Base-by-base conservation (phyloP, 495 filamentous ascomycete genomes). In the Hypoxylon cercidicola region DNA sequence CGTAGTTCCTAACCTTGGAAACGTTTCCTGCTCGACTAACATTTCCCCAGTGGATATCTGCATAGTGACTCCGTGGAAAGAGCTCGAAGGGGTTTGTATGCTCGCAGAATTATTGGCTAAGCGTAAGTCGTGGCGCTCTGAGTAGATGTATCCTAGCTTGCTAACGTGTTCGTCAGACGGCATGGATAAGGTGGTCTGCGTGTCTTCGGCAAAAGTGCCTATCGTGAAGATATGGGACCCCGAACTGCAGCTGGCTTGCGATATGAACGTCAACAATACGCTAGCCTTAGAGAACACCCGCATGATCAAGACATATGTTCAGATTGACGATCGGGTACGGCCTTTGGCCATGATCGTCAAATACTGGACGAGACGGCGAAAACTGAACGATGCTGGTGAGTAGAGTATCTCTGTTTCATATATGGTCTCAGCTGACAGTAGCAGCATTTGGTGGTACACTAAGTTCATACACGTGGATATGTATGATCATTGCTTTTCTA, bases 161-260 rank as follows among this genome's bases (percentile, higher is more conserved):
- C 60, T 65, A 50, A 81, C 55, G 62, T 28, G 20, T 52, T 34
- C 47, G 32, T 44, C 70, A 97, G 94, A 93, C 79, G 95, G 95
- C 53, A 99, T 99, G 95, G 83, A 97, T 76, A 89, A 89, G 63
- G 93, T 99, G 8, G 89, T 97, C 37, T 99, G 95, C 71, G 90
- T 98, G 6, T 90, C 91, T 19, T 90, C 90, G 37, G 95, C 95
- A 12, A 97, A 97, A 74, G 96, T 99, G 13, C 94, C 96, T 9
- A 99, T 99, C 64, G 95, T 99, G 52, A 99, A 98, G 78, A 94
- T 97, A 46, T 98, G 93, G 93, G 95, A 99, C 72, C 96, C 95
- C 0, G 93, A 97, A 75, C 82, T 97, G 20, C 78, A 86, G 35
- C 80, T 99, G 58, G 90, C 93, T n/a, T 97, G 93, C 67, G 95